Evolutionary conservation across 306 rosid species (phyloP).

Genomic region (Ziziphus jujuba): DNA sequence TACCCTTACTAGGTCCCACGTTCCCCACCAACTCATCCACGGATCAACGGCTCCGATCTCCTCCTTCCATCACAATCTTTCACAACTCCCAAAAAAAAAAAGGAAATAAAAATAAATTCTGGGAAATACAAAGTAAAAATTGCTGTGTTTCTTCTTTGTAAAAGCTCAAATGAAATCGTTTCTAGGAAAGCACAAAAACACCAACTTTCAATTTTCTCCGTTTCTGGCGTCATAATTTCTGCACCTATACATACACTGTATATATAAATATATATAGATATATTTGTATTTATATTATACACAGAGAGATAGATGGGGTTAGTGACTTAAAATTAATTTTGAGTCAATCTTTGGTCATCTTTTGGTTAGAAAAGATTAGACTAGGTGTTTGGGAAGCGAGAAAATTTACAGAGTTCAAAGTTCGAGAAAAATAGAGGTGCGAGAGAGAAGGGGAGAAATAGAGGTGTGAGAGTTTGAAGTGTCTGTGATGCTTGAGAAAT

Average conservation of each 20-base stretch:
- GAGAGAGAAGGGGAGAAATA: too few relatives aligned
- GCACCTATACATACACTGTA: background rate
- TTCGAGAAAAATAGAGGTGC: background rate
- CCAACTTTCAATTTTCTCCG: conserved; percentile 4
- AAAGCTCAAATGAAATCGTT: background rate
- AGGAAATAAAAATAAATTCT: background rate
- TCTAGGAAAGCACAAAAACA: conserved; percentile 4
- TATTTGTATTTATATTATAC: background rate
- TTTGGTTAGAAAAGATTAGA: background rate
- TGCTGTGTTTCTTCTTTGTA: background rate
- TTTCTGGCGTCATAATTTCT: conserved; percentile 25
- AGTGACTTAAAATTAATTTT: background rate
- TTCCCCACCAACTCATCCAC: background rate
- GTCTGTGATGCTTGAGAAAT: conserved; percentile 42
- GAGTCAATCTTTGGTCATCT: background rate
- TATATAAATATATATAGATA: background rate
- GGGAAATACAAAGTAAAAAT: too few relatives aligned
- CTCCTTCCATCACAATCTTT: background rate
- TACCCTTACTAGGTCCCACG: background rate
- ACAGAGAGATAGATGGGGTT: conserved; percentile 10
- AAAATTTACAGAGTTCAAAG: background rate
- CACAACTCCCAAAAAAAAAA: background rate
- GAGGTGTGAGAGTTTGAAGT: background rate
- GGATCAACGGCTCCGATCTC: conserved; percentile 5
- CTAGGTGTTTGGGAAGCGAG: conserved; percentile 20